Conservation (phyloP, 441 rosid genomes). For the Bocquillonia castaneifolia region DNA sequence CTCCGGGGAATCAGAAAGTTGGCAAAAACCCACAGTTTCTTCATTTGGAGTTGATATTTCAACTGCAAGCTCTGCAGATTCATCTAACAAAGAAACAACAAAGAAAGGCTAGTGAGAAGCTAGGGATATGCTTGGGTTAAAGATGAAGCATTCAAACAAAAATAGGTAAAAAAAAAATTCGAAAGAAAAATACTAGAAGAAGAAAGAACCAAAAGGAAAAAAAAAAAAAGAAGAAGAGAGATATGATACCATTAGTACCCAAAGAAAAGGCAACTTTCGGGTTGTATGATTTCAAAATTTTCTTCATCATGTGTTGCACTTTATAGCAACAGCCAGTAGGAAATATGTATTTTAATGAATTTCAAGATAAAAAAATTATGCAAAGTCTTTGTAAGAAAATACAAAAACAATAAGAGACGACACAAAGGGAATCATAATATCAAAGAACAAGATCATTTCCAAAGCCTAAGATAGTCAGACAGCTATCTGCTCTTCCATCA, state of each 20-base stretch:
- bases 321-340: background rate
- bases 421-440: background rate
- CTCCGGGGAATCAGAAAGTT: slow-evolving; percentile 30
- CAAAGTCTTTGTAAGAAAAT: background rate
- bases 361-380: background rate
- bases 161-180: background rate
- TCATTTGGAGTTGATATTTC: slow-evolving; percentile 35
- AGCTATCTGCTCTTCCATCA: background rate
- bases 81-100: slow-evolving; percentile 32
- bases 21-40: slow-evolving; percentile 18
- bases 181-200: no score
- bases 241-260: no score
- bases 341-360: background rate
- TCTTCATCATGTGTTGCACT: background rate
- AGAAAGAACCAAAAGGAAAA: no score
- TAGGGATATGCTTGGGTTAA: background rate
- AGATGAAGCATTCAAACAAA: background rate
- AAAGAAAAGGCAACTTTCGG: background rate
- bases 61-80: slow-evolving; percentile 27
- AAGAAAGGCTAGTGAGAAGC: slow-evolving; percentile 6
- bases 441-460: background rate
- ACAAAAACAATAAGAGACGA: background rate
- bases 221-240: no score
- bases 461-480: background rate
- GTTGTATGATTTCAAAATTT: background rate